Base-by-base conservation (phyloP, 495 filamentous ascomycete species). In the Melanomma pulvis-pyrius region DNA sequence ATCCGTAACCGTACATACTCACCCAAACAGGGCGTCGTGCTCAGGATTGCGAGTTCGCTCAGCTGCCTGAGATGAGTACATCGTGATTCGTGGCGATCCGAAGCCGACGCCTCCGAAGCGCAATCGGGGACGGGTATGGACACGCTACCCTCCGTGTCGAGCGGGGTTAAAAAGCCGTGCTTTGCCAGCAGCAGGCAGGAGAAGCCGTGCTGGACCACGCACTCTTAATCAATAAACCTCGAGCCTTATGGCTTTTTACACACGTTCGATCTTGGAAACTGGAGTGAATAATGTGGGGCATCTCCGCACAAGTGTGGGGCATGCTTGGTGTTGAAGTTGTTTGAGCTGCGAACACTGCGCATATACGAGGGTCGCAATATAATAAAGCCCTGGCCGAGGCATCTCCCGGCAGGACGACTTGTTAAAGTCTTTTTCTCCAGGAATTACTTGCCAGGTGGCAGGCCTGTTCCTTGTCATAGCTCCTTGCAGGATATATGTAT, bases 241-340 rank as follows among this genome's bases (percentile, higher is more conserved):
- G 39, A 44, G 39, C 39, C 39, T 44, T 15, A 44, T 44, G 39
- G n/a, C 39, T 44, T 44, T 15, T 44, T 7, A n/a, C 39, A 44
- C 39, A 44, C 13, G 17, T 44, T 44, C 39, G n/a, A 44, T 15
- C 39, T 44, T 44, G 39, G 39, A 36, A 36, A 36, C 32, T 36
- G 32, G 32, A 44, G 39, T 44, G 39, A 11, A 44, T 44, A 17
- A 54, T 54, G 26, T 54, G 25, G 51, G 48, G 48, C 48, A 54
- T 54, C 51, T 21, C 51, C 29, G n/a, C 51, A 54, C 13, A 36
- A 25, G 21, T 64, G 61, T 64, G 61, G 61, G 61, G 61, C 61
- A 50, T 57, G 11, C 36, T 28, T 34, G 51, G 51, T 64, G 60
- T 64, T 64, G 59, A 62, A 26, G 46, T 52, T 62, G 44, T 50